Percentiles rank a stretch among this genome's conserved stretches.
phyloP scores from a whole-genome alignment of 164 flowering plant species.

The Stephania japonica region DNA sequence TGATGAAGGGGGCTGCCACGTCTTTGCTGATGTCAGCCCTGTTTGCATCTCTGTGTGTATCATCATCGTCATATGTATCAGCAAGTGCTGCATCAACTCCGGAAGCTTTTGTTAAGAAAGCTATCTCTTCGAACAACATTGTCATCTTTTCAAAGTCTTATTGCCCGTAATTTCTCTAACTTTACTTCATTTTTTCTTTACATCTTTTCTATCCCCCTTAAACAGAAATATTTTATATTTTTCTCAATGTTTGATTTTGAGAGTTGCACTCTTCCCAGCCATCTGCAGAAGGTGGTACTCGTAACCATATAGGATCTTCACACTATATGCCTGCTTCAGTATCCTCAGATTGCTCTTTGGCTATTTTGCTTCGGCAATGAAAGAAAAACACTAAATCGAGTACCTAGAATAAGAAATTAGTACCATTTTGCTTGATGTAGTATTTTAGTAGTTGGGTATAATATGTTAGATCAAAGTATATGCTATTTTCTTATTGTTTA shows the following conservation, averaged over 20 bases:
- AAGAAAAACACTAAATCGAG: background rate
- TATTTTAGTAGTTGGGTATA: background rate
- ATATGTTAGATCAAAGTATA: too few species aligned
- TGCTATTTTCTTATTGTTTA: too few species aligned
- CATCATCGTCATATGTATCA: slow-evolving; percentile 4
- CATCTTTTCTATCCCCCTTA: background rate
- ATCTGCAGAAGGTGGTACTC: background rate
- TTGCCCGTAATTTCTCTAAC: slow-evolving; percentile 61
- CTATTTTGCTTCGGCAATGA: background rate
- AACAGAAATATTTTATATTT: background rate
- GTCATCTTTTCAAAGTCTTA: slow-evolving; percentile 89
- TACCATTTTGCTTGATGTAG: background rate
- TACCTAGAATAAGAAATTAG: background rate
- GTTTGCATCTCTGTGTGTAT: slow-evolving; percentile 10
- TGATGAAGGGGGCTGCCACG: slow-evolving; percentile 5
- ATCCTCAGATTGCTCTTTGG: background rate
- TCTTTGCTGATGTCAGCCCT: slow-evolving; percentile 11
- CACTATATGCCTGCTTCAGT: background rate
- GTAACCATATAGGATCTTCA: background rate
- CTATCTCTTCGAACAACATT: slow-evolving; percentile 58
- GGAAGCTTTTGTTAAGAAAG: slow-evolving; percentile 53
- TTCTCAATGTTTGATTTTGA: background rate
- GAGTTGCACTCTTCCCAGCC: background rate
- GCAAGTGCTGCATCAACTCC: slow-evolving; percentile 13
- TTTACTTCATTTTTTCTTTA: slow-evolving; percentile 3